A percentile compares a stretch with the other conserved stretches of the same genome.
phyloP scores from a whole-genome alignment of 148 eudicot species.

The Chenopodium formosanum region DNA sequence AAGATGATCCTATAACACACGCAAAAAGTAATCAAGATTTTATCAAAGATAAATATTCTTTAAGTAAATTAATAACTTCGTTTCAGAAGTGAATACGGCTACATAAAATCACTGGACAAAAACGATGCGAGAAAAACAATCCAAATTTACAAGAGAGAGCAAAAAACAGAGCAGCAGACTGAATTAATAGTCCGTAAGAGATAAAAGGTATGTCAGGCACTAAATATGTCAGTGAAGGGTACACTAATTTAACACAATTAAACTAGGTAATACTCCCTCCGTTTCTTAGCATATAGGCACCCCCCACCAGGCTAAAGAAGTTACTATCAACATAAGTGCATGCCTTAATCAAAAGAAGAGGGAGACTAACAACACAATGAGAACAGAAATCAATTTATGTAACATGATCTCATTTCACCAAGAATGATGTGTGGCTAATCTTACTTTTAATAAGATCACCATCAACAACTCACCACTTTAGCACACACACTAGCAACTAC shows the following conservation, averaged over 20 bases:
- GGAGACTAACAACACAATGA: neutral
- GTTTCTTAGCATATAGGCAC: neutral
- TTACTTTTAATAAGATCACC: neutral
- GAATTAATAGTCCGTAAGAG: neutral
- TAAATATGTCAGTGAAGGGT: neutral
- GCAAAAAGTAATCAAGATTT: neutral
- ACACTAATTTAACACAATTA: neutral
- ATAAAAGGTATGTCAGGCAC: neutral
- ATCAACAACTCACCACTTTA: neutral
- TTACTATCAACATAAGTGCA: neutral
- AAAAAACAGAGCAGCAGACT: too few relatives aligned
- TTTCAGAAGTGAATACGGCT: neutral
- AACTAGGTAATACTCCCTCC: neutral
- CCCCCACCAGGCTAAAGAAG: too few relatives aligned
- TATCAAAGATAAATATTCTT: neutral
- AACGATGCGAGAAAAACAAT: neutral
- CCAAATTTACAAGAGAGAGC: neutral
- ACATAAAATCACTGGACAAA: neutral
- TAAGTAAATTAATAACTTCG: neutral
- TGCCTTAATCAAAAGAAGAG: neutral
- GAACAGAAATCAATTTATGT: too few relatives aligned
- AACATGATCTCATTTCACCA: neutral
- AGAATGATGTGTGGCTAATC: neutral
- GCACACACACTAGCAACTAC: neutral
- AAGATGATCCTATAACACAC: slow-evolving; percentile 76